Evolutionary conservation across 371 early-diverging fungal species (phyloP).

Genomic region (Mortierella sp.): DNA sequence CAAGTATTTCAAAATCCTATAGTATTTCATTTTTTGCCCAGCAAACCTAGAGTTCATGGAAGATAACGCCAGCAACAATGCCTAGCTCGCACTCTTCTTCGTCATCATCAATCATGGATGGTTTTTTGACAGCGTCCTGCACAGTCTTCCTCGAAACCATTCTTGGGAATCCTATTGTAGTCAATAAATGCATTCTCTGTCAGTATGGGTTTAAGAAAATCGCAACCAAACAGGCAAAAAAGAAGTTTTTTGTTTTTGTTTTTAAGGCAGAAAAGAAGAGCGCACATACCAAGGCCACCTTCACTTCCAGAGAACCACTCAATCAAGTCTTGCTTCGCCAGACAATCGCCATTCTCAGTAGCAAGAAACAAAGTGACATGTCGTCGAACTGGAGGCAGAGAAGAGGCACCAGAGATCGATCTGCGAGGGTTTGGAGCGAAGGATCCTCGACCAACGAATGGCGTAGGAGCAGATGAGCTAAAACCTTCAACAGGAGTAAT

Average conservation of each 20-base stretch:
- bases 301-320: conserved; percentile 56
- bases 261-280: conserved; percentile 1
- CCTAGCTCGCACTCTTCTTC: conserved; percentile 32
- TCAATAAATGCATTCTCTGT: not conserved
- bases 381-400: conserved; percentile 36
- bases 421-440: conserved; percentile 30
- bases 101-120: conserved; percentile 28
- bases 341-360: conserved; percentile 38
- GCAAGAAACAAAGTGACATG: conserved; percentile 52
- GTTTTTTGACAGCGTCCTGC: conserved; percentile 36
- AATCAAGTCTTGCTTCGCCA: conserved; percentile 50
- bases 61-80: conserved; percentile 52
- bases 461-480: conserved; percentile 30
- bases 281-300: conserved; percentile 42
- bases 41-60: conserved; percentile 31
- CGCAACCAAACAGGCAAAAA: not conserved
- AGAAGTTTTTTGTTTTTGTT: too few relatives aligned
- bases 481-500: not conserved
- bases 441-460: conserved; percentile 25
- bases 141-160: conserved; percentile 42
- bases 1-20: not conserved
- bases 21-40: not conserved
- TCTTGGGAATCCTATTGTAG: conserved; percentile 40
- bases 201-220: not conserved
- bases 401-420: conserved; percentile 40